Conservation (phyloP, 1,284 basidiomycete species). For the Cutaneotrichosporon arboriforme region DNA sequence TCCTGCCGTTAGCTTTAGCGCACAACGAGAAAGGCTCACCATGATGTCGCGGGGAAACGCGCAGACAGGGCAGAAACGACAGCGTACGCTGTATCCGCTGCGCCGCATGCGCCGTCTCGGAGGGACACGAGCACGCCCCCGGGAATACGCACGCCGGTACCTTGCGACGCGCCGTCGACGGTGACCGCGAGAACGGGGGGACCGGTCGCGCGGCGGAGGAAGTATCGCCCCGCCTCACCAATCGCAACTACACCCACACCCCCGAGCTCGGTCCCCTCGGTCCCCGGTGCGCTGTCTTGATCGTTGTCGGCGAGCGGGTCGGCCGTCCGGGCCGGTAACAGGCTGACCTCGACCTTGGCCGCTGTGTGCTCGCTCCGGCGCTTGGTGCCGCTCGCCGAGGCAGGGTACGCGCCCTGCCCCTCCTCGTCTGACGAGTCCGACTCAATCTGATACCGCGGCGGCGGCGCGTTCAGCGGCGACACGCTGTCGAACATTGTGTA, state of each 20-base stretch:
- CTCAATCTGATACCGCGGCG: slow-evolving; percentile 43
- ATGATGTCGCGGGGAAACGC: slow-evolving; percentile 1
- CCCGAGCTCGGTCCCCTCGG: not conserved
- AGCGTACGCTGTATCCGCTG: slow-evolving; percentile 6
- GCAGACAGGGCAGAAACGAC: slow-evolving; percentile 3
- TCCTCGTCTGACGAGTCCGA: slow-evolving; percentile 46
- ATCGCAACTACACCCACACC: slow-evolving; percentile 24
- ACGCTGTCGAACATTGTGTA: slow-evolving; percentile 37
- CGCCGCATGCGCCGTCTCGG: slow-evolving; percentile 13
- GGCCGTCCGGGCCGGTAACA: not conserved
- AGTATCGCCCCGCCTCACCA: slow-evolving; percentile 36
- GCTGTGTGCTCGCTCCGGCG: not conserved
- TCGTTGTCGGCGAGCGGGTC: not conserved
- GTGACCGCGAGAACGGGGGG: slow-evolving; percentile 13
- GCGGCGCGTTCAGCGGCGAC: slow-evolving; percentile 29
- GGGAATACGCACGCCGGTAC: slow-evolving; percentile 13
- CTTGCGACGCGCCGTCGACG: slow-evolving; percentile 10
- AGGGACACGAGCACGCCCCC: slow-evolving; percentile 14
- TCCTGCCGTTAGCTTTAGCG: slow-evolving; percentile 23
- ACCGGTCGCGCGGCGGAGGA: slow-evolving; percentile 11
- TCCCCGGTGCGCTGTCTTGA: not conserved
- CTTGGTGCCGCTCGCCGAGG: not conserved
- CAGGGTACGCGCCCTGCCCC: slow-evolving; percentile 36
- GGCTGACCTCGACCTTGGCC: not conserved
- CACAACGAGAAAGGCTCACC: slow-evolving; percentile 2